Evolutionary conservation across 371 early-diverging fungal genomes (phyloP).

Genomic region (Blakeslea trispora): DNA sequence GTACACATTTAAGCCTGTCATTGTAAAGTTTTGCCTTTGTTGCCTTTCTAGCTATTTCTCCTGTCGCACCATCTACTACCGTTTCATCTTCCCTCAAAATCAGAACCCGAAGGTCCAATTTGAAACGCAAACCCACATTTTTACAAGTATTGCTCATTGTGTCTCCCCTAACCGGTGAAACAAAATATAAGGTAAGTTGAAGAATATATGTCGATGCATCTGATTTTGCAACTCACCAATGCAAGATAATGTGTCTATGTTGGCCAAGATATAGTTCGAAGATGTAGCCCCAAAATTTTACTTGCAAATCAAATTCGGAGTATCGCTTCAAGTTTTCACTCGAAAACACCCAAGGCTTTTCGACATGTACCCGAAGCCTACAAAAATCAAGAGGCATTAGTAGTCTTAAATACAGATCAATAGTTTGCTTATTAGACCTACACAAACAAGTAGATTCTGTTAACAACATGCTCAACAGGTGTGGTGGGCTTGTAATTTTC

Average conservation of each 20-base stretch:
- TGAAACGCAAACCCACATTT: conserved; percentile 12
- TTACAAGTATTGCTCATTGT: conserved; percentile 19
- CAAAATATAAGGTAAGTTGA: conserved; percentile 16
- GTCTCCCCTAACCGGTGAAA: conserved; percentile 19
- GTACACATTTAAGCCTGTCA: conserved; percentile 12
- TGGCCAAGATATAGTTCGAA: conserved; percentile 16
- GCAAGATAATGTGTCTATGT: conserved; percentile 13
- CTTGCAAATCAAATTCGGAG: conserved; percentile 23
- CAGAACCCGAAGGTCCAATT: conserved; percentile 14
- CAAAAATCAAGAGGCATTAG: conserved; percentile 11
- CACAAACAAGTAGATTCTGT: conserved; percentile 14
- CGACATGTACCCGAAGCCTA: conserved; percentile 14
- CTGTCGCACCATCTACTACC: conserved; percentile 12
- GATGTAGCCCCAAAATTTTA: conserved; percentile 15
- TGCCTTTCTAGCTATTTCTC: conserved; percentile 15
- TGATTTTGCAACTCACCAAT: conserved; percentile 12
- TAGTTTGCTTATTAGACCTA: conserved; percentile 10
- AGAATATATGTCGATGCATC: conserved; percentile 7
- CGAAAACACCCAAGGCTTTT: conserved; percentile 22
- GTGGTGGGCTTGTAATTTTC: conserved; percentile 11
- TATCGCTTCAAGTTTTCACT: conserved; percentile 12
- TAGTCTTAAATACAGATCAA: conserved; percentile 14
- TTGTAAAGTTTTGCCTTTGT: conserved; percentile 5
- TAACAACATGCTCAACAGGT: conserved; percentile 14
- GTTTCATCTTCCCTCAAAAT: conserved; percentile 14